Evolutionary conservation across 1,284 basidiomycete genomes (phyloP), one percentile per base, ranked within the genome.

Genomic region (Lignosus rhinocerotis): DNA sequence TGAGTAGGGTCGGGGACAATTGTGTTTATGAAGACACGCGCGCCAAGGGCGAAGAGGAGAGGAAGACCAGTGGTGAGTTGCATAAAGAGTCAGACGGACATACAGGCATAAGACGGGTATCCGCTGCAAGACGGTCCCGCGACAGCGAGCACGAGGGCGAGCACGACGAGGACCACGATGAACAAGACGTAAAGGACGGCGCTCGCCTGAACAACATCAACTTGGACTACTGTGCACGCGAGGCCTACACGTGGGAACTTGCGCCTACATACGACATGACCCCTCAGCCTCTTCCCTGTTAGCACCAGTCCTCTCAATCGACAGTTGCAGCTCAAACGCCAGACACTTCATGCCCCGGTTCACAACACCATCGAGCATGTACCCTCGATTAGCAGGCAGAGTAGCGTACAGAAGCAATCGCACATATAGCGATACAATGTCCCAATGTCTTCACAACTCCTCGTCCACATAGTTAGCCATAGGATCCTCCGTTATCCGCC

Each of bases 391-490:
- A 30, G 14, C 8, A 30, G 17, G 39, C 31, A 25, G 25, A 47
- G 56, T 65, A 65, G 51, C 44, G 47, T 62, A 68, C 62, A 64
- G 50, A 49, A 61, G 36, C 43, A 42, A 51, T 30, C 43, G 43
- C 43, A 45, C 43, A 45, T 47, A 51, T 50, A 60, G 51, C 46
- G n/a, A 41, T 55, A 59, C 48, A 53, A 9, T 30, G 55, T 53
- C 53, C 67, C 54, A 30, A 30, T 6, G 12, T 19, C 62, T 67
- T 61, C 62, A 75, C 36, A 75, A 69, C 33, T 79, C 82, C 43
- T 68, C 66, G 70, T 92, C 90, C 30, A 89, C 79, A 71, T 95
- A 93, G 67, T 90, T 90, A 34, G 90, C 90, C 91, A 96, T 94
- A 3, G 93, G 93, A 72, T 96, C 93, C 59, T 94, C 91, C 25